phyloP scores from a whole-genome alignment of 208 protist species.

The Tritrichomonas musculus region DNA sequence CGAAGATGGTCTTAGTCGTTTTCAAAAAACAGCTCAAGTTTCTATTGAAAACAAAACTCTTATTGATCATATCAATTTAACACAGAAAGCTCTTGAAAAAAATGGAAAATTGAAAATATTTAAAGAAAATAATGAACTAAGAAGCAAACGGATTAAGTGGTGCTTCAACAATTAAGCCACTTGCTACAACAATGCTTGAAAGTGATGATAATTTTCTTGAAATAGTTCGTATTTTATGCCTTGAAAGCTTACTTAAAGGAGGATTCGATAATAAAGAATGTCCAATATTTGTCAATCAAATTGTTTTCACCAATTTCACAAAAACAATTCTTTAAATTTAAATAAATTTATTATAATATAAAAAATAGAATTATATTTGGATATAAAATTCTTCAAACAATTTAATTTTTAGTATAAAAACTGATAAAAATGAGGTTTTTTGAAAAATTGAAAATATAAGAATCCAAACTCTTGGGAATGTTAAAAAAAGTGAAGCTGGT shows the following conservation, averaged over 20 bases:
- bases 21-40: not conserved
- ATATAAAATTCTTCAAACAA: no score
- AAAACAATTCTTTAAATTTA: no score
- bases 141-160: not conserved
- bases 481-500: no score
- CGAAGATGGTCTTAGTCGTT: not conserved
- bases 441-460: no score
- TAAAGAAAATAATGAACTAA: not conserved
- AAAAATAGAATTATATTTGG: no score
- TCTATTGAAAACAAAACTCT: not conserved
- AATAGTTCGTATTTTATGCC: not conserved
- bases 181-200: not conserved
- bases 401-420: no score
- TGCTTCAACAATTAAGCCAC: not conserved
- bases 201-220: not conserved
- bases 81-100: not conserved
- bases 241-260: not conserved
- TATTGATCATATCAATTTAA: not conserved
- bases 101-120: not conserved
- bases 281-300: not conserved
- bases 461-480: no score
- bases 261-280: not conserved
- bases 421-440: no score
- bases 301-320: no score
- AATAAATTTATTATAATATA: no score